A percentile compares a stretch with the other conserved stretches of the same genome.
phyloP scores from a whole-genome alignment of 345 rosid genomes.

The Noccaea caerulescens region DNA sequence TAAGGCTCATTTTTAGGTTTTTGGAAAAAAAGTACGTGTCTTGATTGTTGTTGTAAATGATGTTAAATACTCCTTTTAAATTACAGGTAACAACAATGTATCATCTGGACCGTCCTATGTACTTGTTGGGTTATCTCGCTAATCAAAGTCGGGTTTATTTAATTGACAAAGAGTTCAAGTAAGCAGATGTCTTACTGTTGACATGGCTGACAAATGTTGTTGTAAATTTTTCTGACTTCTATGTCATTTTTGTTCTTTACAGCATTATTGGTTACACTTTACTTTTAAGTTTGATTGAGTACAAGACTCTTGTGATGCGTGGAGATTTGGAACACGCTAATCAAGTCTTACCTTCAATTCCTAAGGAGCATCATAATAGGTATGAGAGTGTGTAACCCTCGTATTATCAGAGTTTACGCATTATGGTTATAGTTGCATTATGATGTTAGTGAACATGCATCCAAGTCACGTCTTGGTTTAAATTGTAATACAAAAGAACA shows the following conservation, averaged over 20 bases:
- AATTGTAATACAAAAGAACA: background rate
- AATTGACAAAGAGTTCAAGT: conserved; percentile 98
- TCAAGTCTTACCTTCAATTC: conserved; percentile 76
- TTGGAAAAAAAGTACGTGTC: background rate
- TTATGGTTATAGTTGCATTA: conserved; percentile 16
- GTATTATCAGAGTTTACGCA: background rate
- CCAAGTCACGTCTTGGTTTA: conserved; percentile 3
- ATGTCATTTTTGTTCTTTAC: conserved; percentile 35
- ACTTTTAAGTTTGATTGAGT: conserved; percentile 85
- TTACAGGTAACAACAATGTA: conserved; percentile 93
- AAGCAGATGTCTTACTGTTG: conserved; percentile 43
- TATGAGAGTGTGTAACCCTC: conserved; percentile 35
- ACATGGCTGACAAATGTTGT: conserved; percentile 13
- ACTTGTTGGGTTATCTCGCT: conserved; percentile 93
- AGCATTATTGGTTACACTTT: conserved; percentile 81
- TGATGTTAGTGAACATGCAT: conserved; percentile 26
- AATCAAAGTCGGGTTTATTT: conserved; percentile 94
- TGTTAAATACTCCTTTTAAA: conserved; percentile 1
- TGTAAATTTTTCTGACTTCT: conserved; percentile 21
- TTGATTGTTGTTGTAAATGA: conserved; percentile 11
- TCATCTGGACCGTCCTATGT: conserved; percentile 99
- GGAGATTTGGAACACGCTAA: conserved; percentile 81
- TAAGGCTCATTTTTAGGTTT: conserved; percentile 39
- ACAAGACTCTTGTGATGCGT: conserved; percentile 92
- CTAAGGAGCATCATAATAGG: conserved; percentile 84